Evolutionary conservation across 768 basidiomycete genomes (phyloP).

Genomic region (Tricholoma hemisulphureum): DNA sequence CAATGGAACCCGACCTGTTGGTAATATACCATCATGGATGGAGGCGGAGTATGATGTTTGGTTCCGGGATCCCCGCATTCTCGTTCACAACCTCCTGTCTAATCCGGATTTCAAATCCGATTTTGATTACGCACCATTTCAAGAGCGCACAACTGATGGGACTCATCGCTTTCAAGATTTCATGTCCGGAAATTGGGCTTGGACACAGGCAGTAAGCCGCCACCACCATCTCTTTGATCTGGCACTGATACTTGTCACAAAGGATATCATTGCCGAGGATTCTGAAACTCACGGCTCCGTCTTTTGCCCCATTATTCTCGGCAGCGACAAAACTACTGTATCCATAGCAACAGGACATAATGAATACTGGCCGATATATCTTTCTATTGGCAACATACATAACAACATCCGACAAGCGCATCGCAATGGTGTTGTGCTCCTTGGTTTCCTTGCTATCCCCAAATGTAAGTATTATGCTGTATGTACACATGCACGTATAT

Average conservation of each 20-base stretch:
- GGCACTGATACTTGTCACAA: not conserved
- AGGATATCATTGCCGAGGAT: not conserved
- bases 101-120: not conserved
- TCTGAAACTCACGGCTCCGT: not conserved
- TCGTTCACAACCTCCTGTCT: not conserved
- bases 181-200: too few species aligned
- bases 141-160: not conserved
- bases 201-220: not conserved
- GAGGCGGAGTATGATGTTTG: too few species aligned
- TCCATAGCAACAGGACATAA: not conserved
- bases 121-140: not conserved
- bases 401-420: too few species aligned
- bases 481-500: too few species aligned
- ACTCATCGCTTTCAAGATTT: not conserved
- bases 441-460: too few species aligned
- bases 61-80: too few species aligned
- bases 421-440: too few species aligned
- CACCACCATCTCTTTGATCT: not conserved
- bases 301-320: not conserved
- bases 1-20: not conserved
- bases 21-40: constrained; percentile 1
- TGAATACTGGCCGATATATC: too few species aligned
- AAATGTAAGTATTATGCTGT: too few species aligned
- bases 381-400: too few species aligned
- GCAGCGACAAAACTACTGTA: not conserved